phyloP scores from a whole-genome alignment of 75 land plant species.

The Chamaecyparis obtusa region DNA sequence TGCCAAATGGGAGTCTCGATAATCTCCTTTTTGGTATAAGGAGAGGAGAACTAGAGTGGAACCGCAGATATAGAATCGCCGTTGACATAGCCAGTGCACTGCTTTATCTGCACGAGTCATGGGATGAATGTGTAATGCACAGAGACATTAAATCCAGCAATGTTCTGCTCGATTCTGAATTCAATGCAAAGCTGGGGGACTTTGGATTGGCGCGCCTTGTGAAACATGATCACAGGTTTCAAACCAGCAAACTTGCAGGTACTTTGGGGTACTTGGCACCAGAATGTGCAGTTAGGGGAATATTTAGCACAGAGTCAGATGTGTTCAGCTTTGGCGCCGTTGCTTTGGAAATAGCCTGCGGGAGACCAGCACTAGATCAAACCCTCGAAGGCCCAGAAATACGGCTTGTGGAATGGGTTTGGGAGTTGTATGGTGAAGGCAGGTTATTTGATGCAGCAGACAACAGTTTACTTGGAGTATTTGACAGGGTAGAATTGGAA shows the following conservation, averaged over 20 bases:
- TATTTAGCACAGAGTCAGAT: slow-evolving; percentile 32
- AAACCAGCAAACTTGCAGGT: slow-evolving; percentile 23
- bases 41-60: slow-evolving; percentile 7
- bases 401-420: slow-evolving; percentile 32
- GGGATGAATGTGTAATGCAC: slow-evolving; percentile 32
- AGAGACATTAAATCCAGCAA: slow-evolving; percentile 53
- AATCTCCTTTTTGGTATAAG: slow-evolving; percentile 9
- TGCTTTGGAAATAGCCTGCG: slow-evolving; percentile 30
- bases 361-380: slow-evolving; percentile 8
- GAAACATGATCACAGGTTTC: slow-evolving; percentile 19
- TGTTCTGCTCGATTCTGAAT: slow-evolving; percentile 43
- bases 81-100: slow-evolving; percentile 40
- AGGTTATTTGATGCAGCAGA: slow-evolving; percentile 18
- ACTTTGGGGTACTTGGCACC: slow-evolving; percentile 43
- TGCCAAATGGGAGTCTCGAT: slow-evolving; percentile 42
- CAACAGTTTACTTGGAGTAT: slow-evolving; percentile 19
- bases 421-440: slow-evolving; percentile 25
- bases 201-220: slow-evolving; percentile 45
- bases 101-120: slow-evolving; percentile 44
- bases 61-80: slow-evolving; percentile 20
- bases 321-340: slow-evolving; percentile 44
- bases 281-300: slow-evolving; percentile 18
- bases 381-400: not conserved
- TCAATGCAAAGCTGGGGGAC: slow-evolving; percentile 50
- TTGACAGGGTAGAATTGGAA: slow-evolving; percentile 39